phyloP scores from a whole-genome alignment of 2,329 filamentous ascomycete species.

The Phaeophleospora eucalypticola region DNA sequence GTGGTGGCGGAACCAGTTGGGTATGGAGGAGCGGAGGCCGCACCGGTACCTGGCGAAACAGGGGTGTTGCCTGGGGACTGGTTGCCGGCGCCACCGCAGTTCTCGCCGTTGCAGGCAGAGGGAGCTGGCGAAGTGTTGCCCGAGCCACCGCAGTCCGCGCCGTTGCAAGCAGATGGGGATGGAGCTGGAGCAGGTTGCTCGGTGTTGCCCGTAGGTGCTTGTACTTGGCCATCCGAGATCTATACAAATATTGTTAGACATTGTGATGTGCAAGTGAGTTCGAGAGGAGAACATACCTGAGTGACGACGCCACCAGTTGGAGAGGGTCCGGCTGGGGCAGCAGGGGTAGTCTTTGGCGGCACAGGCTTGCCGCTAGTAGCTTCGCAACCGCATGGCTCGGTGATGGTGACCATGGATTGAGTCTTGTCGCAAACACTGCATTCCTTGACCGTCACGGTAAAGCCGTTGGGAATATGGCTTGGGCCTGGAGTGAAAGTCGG shows the following conservation, averaged over 20 bases:
- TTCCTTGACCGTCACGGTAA: constrained; percentile 32
- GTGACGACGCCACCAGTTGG: constrained; percentile 17
- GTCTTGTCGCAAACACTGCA: constrained; percentile 32
- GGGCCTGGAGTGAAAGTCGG: constrained; percentile 34
- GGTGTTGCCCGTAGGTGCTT: constrained; percentile 6
- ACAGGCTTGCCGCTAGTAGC: constrained; percentile 25
- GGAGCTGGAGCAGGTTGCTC: not conserved
- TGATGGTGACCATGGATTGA: constrained; percentile 32
- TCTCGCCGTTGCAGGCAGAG: not conserved
- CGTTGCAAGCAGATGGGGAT: constrained; percentile 1
- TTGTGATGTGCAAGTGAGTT: too few species aligned
- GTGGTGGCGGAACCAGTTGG: constrained; percentile 14
- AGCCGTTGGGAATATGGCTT: constrained; percentile 33
- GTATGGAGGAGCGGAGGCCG: constrained; percentile 14
- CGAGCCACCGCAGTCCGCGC: constrained; percentile 3
- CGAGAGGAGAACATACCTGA: constrained; percentile 14
- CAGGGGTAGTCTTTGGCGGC: constrained; percentile 11
- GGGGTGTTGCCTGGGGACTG: constrained; percentile 6
- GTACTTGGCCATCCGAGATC: constrained; percentile 19
- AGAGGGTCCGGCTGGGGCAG: constrained; percentile 7
- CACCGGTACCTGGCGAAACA: constrained; percentile 6
- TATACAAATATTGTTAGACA: constrained; percentile 7
- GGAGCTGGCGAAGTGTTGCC: constrained; percentile 8
- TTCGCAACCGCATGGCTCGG: constrained; percentile 34
- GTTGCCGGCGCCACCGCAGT: constrained; percentile 1